Conservation (phyloP, 169 alveolate species). For the Cryptosporidium sp. region DNA sequence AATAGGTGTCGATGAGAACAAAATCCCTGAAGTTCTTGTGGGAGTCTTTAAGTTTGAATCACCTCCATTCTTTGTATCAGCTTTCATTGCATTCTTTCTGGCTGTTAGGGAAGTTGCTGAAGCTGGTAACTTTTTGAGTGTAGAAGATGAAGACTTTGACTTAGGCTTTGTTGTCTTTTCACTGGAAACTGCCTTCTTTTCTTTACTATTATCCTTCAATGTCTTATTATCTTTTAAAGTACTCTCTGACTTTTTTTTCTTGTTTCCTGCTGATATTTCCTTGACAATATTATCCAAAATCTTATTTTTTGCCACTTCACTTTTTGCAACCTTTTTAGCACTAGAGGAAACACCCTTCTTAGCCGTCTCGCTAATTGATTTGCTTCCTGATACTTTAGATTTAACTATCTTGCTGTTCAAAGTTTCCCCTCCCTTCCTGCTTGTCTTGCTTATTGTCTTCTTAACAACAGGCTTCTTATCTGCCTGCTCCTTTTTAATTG, state of each 20-base stretch:
- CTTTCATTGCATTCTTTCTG: slow-evolving; percentile 18
- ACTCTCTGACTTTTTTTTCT: background rate
- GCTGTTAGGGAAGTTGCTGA: slow-evolving; percentile 60
- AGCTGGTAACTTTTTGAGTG: slow-evolving; percentile 24
- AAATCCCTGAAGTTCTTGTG: slow-evolving; percentile 20
- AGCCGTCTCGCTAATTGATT: background rate
- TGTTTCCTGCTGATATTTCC: background rate
- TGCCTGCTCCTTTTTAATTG: background rate
- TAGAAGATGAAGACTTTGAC: slow-evolving; percentile 5
- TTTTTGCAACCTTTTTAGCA: slow-evolving; percentile 17
- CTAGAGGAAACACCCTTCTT: slow-evolving; percentile 14
- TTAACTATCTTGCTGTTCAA: slow-evolving; percentile 37
- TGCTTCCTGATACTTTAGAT: slow-evolving; percentile 9
- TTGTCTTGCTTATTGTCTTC: slow-evolving; percentile 35
- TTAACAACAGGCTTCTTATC: background rate
- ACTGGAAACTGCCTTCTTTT: background rate
- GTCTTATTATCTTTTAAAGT: background rate
- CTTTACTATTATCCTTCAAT: background rate
- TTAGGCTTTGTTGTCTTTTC: background rate
- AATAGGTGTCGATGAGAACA: background rate
- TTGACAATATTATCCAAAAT: slow-evolving; percentile 19
- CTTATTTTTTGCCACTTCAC: slow-evolving; percentile 28
- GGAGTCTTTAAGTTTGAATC: slow-evolving; percentile 31
- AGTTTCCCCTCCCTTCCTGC: background rate
- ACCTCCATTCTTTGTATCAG: background rate